phyloP scores from a whole-genome alignment of 148 eudicot genomes.

The Amaranthus palmeri region DNA sequence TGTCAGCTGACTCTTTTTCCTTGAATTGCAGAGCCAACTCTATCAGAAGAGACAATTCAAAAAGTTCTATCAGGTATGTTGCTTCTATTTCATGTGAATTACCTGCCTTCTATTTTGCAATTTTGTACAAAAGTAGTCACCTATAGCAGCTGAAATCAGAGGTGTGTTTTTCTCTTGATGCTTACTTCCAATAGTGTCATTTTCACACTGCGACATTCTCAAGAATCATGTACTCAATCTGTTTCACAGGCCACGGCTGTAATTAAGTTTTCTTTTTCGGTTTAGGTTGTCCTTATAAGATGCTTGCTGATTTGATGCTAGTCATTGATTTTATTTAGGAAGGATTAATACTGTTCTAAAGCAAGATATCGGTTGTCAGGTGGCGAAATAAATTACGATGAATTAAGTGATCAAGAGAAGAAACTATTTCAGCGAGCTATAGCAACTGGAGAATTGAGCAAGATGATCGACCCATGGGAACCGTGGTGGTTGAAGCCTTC shows the following conservation, averaged over 20 bases:
- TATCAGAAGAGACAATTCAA: slow-evolving; percentile 76
- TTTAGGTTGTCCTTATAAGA: not conserved
- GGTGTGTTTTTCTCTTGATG: not conserved
- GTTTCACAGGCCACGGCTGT: not conserved
- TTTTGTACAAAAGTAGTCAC: not conserved
- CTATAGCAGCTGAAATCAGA: not conserved
- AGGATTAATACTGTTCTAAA: not conserved
- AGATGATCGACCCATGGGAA: slow-evolving; percentile 86
- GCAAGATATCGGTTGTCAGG: slow-evolving; percentile 32
- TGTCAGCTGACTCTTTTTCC: slow-evolving; percentile 11
- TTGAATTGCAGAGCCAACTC: slow-evolving; percentile 41
- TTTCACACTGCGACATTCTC: not conserved
- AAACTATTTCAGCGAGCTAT: slow-evolving; percentile 66
- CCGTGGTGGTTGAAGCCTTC: slow-evolving; percentile 95
- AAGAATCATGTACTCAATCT: not conserved
- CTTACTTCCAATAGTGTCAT: not conserved
- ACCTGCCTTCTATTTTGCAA: not conserved
- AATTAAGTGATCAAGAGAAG: slow-evolving; percentile 64
- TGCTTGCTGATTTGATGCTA: not conserved
- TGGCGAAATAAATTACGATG: slow-evolving; percentile 45
- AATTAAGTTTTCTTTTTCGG: not conserved
- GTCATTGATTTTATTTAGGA: not conserved
- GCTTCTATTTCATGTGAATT: not conserved
- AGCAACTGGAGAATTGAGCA: slow-evolving; percentile 88
- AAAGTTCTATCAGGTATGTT: slow-evolving; percentile 71